Evolutionary conservation across 2,329 filamentous ascomycete genomes (phyloP), one percentile per base, ranked within the genome.

Genomic region (Botrytis aclada): DNA sequence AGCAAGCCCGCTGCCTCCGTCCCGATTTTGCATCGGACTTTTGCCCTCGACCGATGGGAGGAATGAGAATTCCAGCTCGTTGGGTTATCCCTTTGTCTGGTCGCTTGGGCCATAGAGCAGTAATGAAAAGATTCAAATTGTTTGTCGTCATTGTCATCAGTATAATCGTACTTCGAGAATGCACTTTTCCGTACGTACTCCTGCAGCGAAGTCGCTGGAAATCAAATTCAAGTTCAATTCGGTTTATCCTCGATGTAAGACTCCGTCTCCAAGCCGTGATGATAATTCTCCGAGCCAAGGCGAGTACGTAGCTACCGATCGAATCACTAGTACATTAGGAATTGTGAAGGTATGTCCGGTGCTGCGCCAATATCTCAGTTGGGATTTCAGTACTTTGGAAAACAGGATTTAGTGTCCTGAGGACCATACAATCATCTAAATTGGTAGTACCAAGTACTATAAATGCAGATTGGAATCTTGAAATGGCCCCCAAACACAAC

Each of bases 281-380:
- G 18, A 67, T 29, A 58, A 72, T 43, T 25, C 63, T n/a, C 51
- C 61, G 45, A 67, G 60, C 61, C 47, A 43, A 43, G 62, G 34
- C 10, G 37, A 25, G 39, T 25, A 51, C 39, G 34, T 71, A 29
- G 43, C 41, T 70, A 41, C 54, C 37, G 18, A 47, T 72, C 41
- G 62, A 69, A 45, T 39, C 29, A 34, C 51, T 10, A 61, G 18
- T 61, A 60, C 63, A 32, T 72, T 22, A 58, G 47, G 70, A 29
- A 47, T 12, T 20, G 62, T 16, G 51, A 72, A 60, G 29, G 64
- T n/a, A 72, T 72, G 20, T 32, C 63, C 70, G 70, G 39, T 39
- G 39, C 63, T 47, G 63, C 65, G 32, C 25, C 41, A 58, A 47
- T 25, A 37, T 39, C 64, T 51, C 8, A 60, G 39, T 72, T 20